Evolutionary conservation across 805 yeast species (phyloP).

Genomic region (Starmera amethionina): DNA sequence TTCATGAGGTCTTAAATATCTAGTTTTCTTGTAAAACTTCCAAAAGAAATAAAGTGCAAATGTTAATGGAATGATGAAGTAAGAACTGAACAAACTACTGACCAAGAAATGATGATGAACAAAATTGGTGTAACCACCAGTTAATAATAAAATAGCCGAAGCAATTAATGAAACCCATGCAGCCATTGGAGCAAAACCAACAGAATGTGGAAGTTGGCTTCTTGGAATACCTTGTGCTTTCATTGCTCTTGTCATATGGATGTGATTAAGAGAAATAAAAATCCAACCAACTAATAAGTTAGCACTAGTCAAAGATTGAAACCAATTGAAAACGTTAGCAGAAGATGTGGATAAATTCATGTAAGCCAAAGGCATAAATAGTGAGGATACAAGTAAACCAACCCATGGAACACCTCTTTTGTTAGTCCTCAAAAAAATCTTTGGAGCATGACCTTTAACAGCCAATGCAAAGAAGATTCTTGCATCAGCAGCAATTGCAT

Average conservation of each 20-base stretch:
- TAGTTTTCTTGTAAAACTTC: slow-evolving; percentile 23
- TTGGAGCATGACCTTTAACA: slow-evolving; percentile 27
- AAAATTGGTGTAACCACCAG: slow-evolving; percentile 26
- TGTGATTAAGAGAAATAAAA: slow-evolving; percentile 17
- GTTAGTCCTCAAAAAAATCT: slow-evolving; percentile 19
- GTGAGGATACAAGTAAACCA: slow-evolving; percentile 14
- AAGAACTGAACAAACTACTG: slow-evolving; percentile 4
- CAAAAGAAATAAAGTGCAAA: slow-evolving; percentile 20
- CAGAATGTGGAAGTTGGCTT: slow-evolving; percentile 23
- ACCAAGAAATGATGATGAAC: slow-evolving; percentile 18
- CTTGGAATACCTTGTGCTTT: slow-evolving; percentile 27
- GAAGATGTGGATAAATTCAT: slow-evolving; percentile 15
- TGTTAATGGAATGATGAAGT: slow-evolving; percentile 16
- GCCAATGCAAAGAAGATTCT: slow-evolving; percentile 27
- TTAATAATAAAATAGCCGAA: slow-evolving; percentile 19
- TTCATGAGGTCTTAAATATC: slow-evolving; percentile 23
- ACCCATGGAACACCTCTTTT: slow-evolving; percentile 22
- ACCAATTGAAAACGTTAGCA: slow-evolving; percentile 21
- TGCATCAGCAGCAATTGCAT: slow-evolving; percentile 19
- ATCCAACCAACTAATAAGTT: slow-evolving; percentile 19
- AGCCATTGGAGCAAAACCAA: slow-evolving; percentile 16
- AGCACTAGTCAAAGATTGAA: slow-evolving; percentile 20
- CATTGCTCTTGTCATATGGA: slow-evolving; percentile 20
- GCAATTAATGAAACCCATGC: slow-evolving; percentile 22
- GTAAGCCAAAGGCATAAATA: slow-evolving; percentile 22